These are phyloP conservation scores for Agaricus blazei DNA, from an alignment of 768 basidiomycete species.

Conservation along the genomic window DNA sequence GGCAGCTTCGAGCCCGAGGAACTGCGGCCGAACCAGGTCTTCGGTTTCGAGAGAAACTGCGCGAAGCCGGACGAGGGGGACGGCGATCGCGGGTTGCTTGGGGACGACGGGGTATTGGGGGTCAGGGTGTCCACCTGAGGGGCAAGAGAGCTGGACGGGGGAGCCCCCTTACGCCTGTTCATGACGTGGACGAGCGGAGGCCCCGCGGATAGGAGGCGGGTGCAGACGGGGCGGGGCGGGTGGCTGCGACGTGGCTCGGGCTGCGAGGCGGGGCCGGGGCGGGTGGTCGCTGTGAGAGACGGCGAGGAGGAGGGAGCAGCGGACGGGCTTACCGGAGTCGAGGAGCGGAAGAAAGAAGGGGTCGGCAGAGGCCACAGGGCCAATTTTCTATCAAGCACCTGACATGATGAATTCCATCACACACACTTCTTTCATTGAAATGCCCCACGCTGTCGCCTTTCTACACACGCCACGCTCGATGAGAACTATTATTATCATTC, in stretches of 20 bases:
- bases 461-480: too few species aligned
- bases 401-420: background rate
- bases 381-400: background rate
- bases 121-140: constrained; percentile 17
- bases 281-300: constrained; percentile 11
- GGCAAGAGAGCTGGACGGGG: constrained; percentile 16
- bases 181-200: background rate
- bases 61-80: constrained; percentile 66
- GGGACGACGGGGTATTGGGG: constrained; percentile 24
- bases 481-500: background rate
- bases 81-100: constrained; percentile 44
- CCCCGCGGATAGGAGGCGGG: background rate
- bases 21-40: constrained; percentile 69
- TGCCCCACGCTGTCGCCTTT: too few species aligned
- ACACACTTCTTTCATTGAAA: too few species aligned
- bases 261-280: too few species aligned
- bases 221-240: too few species aligned
- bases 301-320: constrained; percentile 19
- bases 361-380: constrained; percentile 24
- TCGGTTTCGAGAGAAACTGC: constrained; percentile 60
- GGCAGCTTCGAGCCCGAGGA: constrained; percentile 46
- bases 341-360: constrained; percentile 13
- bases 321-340: background rate
- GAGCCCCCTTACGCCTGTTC: constrained; percentile 31
- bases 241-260: too few species aligned